Percentiles rank a stretch among this genome's conserved stretches.
These are phyloP conservation scores for Dioszegia crocea DNA, from an alignment of 768 basidiomycete genomes.

Conservation along the genomic window DNA sequence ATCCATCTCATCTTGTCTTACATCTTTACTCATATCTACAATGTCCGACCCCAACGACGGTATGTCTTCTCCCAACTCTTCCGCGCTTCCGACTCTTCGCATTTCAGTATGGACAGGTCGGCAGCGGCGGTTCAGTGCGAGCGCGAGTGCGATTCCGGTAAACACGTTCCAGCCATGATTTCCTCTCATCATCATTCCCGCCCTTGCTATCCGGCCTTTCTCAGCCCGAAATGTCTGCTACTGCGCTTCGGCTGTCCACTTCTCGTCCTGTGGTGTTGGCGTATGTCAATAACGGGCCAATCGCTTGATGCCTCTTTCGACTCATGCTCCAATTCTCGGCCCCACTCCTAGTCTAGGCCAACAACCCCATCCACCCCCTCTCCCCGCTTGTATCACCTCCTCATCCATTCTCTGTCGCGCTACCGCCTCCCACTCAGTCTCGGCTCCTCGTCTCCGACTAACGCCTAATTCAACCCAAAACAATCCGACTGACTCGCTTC, in stretches of 20 bases:
- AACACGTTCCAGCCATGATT: neutral
- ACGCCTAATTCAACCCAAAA: constrained; percentile 4
- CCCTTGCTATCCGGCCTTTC: neutral
- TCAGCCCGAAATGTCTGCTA: neutral
- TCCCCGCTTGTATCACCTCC: neutral
- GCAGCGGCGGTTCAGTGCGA: neutral
- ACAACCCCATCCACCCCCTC: neutral
- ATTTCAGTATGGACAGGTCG: neutral
- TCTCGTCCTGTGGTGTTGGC: neutral
- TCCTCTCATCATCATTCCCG: neutral
- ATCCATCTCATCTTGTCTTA: neutral
- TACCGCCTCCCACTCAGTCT: neutral
- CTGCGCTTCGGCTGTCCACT: neutral
- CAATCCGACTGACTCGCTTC: constrained; percentile 10
- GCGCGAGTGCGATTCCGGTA: neutral
- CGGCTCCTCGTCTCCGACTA: neutral
- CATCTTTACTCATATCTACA: neutral
- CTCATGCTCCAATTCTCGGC: neutral
- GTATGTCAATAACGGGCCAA: neutral
- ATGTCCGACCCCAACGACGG: constrained; percentile 49
- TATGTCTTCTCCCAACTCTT: constrained; percentile 29
- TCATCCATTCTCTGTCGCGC: neutral
- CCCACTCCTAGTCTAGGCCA: neutral
- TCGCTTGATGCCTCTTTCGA: neutral
- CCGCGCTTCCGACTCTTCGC: neutral